Base-by-base conservation (phyloP, 2,329 filamentous ascomycete genomes). In the Phyllosticta capitalensis region DNA sequence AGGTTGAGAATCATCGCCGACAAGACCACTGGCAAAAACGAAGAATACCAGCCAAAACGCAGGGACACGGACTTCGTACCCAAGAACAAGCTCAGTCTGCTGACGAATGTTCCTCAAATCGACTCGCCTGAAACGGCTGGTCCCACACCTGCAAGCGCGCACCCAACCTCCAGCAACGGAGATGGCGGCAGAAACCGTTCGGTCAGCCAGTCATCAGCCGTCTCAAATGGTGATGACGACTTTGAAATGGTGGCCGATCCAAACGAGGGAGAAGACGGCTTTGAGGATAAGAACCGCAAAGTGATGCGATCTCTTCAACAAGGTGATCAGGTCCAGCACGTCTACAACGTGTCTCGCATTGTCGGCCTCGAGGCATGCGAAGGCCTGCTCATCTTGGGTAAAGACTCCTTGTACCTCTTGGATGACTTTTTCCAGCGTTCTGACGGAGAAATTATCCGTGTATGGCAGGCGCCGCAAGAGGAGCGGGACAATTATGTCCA, bases 251-350 rank as follows among this genome's bases (percentile, higher is more conserved):
- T 99, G 6, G 92, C 97, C 62, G 92, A 96, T 62, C 92, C 92
- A 0, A 91, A 91, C 67, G 88, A 92, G 60, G 84, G 88, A 49
- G 83, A 89, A 24, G 90, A 94, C 65, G 87, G 86, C 1, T 95
- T 95, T 63, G 95, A 99, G 73, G 95, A 99, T 72, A 97, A 96
- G 77, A 97, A 99, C 68, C 84, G 95, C 52, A 96, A 96, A 72
- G 92, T 99, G 52, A 95, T 97, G 90, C 84, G 94, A 56, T 92
- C 90, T 63, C 79, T 99, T 10, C 88, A 96, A 66, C 87, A 88
- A 12, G 91, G 92, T 5, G 94, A 99, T 67, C 84, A 92, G 59
- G 92, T 99, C 1, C 90, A 96, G 70, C 88, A 90, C 60, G 90
- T 96, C 1, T 95, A 90, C 78, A 99, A 99, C 66, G 87, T 97